Conservation (phyloP, 2,329 filamentous ascomycete species). For the Simplicillium aogashimaense region DNA sequence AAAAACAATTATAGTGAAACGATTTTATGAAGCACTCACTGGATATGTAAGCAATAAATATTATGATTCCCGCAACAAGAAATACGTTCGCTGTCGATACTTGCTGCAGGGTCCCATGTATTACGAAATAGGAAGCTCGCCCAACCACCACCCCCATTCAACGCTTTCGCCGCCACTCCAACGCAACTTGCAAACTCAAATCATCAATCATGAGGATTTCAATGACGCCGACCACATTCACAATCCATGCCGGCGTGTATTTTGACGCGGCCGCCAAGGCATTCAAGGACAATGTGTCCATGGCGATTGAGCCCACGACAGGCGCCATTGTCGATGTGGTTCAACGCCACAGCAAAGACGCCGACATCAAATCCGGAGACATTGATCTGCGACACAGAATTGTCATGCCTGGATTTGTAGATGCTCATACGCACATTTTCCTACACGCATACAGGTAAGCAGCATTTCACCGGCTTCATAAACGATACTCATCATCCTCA, state of each 20-base stretch:
- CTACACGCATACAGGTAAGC: conserved; percentile 35
- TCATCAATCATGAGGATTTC: too few species aligned
- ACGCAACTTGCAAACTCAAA: too few species aligned
- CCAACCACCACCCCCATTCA: too few species aligned
- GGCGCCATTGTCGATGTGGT: conserved; percentile 29
- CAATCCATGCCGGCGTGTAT: conserved; percentile 33
- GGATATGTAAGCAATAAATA: too few species aligned
- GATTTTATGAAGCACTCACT: too few species aligned
- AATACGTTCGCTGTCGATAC: too few species aligned
- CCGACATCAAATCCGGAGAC: conserved; percentile 21
- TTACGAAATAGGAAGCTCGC: too few species aligned
- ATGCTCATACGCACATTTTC: conserved; percentile 48
- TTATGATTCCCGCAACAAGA: too few species aligned
- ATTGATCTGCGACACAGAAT: conserved; percentile 44
- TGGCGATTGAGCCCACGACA: conserved; percentile 25
- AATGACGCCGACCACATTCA: conserved; percentile 7
- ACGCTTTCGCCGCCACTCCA: too few species aligned
- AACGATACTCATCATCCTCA: conserved; percentile 8
- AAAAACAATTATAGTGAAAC: too few species aligned
- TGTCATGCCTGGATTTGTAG: conserved; percentile 42
- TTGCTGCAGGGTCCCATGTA: too few species aligned
- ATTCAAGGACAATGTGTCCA: conserved; percentile 29
- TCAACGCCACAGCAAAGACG: conserved; percentile 12
- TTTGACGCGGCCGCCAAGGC: conserved; percentile 34
- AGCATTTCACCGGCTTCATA: conserved; percentile 5